Evolutionary conservation across 306 rosid species (phyloP).

Genomic region (Medicago ruthenica): DNA sequence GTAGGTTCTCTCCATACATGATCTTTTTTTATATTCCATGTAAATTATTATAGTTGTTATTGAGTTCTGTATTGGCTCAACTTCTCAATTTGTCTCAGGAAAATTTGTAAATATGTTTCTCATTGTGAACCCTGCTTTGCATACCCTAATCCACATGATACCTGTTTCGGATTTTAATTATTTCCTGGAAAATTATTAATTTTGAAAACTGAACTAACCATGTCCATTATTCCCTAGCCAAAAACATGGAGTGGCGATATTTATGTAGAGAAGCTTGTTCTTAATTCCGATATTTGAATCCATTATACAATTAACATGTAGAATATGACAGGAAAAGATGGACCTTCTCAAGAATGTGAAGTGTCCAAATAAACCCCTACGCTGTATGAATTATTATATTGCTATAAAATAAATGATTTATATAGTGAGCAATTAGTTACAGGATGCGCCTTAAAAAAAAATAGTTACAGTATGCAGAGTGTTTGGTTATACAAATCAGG

Average conservation of each 20-base stretch:
- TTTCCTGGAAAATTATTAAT: neutral
- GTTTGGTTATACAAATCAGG: too few species aligned
- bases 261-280: neutral
- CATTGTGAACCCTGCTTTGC: constrained; percentile 42
- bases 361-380: neutral
- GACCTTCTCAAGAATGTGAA: neutral
- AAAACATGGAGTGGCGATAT: neutral
- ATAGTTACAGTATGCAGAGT: too few species aligned
- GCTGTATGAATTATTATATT: too few species aligned
- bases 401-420: too few species aligned
- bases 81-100: constrained; percentile 29
- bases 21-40: constrained; percentile 22
- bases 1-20: constrained; percentile 40
- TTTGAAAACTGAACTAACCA: neutral
- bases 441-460: too few species aligned
- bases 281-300: neutral
- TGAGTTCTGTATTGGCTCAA: constrained; percentile 29
- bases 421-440: too few species aligned
- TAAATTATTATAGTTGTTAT: constrained; percentile 49
- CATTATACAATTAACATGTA: neutral
- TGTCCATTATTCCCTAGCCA: neutral
- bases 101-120: constrained; percentile 52
- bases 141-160: constrained; percentile 5
- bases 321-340: neutral
- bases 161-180: neutral